These are phyloP conservation scores for Discostella pseudostelligera DNA, from an alignment of 108 stramenopile genomes.

Conservation along the genomic window DNA sequence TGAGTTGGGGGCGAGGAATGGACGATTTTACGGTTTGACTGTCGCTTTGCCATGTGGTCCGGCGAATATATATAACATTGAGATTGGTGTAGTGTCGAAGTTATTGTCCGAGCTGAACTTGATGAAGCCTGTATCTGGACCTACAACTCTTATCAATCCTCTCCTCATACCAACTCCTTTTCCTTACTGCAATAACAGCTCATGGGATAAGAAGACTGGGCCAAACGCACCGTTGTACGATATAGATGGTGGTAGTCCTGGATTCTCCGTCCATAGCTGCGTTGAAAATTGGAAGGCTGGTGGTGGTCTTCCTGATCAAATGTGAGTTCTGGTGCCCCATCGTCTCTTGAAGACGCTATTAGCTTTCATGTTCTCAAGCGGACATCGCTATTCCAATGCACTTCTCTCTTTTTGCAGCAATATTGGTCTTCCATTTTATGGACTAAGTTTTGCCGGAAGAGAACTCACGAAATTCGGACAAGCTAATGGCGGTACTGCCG, in stretches of 20 bases:
- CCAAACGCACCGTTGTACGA: constrained; percentile 16
- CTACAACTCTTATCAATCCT: neutral
- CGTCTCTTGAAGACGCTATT: no score
- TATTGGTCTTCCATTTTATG: constrained; percentile 30
- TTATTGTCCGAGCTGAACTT: constrained; percentile 6
- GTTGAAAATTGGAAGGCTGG: constrained; percentile 13
- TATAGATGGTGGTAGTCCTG: neutral
- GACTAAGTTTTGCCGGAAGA: constrained; percentile 11
- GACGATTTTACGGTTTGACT: constrained; percentile 12
- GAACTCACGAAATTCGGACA: neutral
- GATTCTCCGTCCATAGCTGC: constrained; percentile 2
- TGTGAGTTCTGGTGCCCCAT: neutral
- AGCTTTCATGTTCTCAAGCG: constrained; percentile 15
- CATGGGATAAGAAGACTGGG: constrained; percentile 16
- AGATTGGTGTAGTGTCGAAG: neutral
- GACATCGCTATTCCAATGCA: constrained; percentile 9
- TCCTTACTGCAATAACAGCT: neutral
- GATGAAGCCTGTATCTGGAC: no score
- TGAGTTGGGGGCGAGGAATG: neutral
- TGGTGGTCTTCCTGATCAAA: constrained; percentile 1
- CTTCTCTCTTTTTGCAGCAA: constrained; percentile 16
- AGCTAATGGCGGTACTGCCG: constrained; percentile 5
- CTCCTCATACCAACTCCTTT: neutral
- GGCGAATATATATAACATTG: constrained; percentile 6
- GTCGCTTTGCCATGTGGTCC: constrained; percentile 23